Evolutionary conservation across 345 rosid species (phyloP).

Genomic region (Capsella bursapastoris): DNA sequence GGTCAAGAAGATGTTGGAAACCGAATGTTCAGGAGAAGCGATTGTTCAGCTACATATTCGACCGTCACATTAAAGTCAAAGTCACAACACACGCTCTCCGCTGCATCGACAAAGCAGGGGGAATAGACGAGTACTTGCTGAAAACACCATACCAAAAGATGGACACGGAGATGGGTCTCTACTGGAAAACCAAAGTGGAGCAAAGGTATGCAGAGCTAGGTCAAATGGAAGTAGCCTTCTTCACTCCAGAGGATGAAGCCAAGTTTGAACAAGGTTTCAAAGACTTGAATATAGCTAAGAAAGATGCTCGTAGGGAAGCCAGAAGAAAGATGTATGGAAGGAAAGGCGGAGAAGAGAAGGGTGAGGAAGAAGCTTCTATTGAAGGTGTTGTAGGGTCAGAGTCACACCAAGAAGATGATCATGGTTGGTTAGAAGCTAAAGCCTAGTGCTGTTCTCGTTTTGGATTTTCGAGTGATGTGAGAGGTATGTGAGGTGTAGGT

Average conservation of each 20-base stretch:
- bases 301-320: constrained; percentile 67
- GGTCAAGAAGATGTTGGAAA: constrained; percentile 86
- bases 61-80: constrained; percentile 89
- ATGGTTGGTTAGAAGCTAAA: constrained; percentile 52
- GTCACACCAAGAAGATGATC: constrained; percentile 44
- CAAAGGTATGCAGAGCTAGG: constrained; percentile 85
- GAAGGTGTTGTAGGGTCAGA: constrained; percentile 46
- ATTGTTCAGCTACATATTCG: constrained; percentile 86
- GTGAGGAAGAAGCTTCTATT: constrained; percentile 38
- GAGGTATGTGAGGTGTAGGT: constrained; percentile 30
- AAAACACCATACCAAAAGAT: constrained; percentile 94
- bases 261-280: constrained; percentile 78
- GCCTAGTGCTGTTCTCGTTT: constrained; percentile 43
- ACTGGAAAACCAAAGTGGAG: constrained; percentile 93
- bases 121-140: constrained; percentile 93
- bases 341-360: constrained; percentile 44
- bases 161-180: constrained; percentile 91
- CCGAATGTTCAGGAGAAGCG: constrained; percentile 94
- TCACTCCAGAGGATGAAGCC: constrained; percentile 73
- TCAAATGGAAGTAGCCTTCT: constrained; percentile 74
- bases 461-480: constrained; percentile 20
- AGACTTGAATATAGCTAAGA: constrained; percentile 68
- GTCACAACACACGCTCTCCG: constrained; percentile 93
- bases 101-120: constrained; percentile 97
- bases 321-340: constrained; percentile 59